A percentile compares a stretch with the other conserved stretches of the same genome.
phyloP scores from a whole-genome alignment of 257 asterid genomes.

The Plantago major region DNA sequence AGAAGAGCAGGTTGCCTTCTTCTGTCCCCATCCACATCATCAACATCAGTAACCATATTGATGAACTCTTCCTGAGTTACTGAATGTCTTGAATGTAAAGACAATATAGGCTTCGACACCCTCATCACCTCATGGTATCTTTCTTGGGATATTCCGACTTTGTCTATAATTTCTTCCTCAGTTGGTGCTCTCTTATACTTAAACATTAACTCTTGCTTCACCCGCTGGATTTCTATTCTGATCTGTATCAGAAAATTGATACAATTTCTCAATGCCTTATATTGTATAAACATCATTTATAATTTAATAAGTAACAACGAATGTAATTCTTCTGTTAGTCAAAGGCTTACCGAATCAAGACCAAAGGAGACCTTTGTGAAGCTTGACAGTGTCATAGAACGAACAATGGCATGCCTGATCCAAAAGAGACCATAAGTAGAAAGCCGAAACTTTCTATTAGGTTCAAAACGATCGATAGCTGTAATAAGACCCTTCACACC shows the following conservation, averaged over 20 bases:
- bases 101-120: slow-evolving; percentile 57
- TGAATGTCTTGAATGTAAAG: slow-evolving; percentile 65
- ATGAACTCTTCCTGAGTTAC: slow-evolving; percentile 77
- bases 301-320: background rate
- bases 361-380: slow-evolving; percentile 92
- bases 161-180: slow-evolving; percentile 51
- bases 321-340: background rate
- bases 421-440: slow-evolving; percentile 90
- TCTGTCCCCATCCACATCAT: slow-evolving; percentile 62
- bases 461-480: slow-evolving; percentile 89
- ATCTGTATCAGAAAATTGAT: slow-evolving; percentile 38
- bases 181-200: slow-evolving; percentile 68
- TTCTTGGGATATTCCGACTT: slow-evolving; percentile 64
- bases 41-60: slow-evolving; percentile 66
- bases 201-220: slow-evolving; percentile 57
- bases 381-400: slow-evolving; percentile 88
- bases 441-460: slow-evolving; percentile 59
- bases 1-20: slow-evolving; percentile 82
- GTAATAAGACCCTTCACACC: slow-evolving; percentile 97
- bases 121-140: slow-evolving; percentile 78
- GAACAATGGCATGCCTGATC: slow-evolving; percentile 87
- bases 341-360: slow-evolving; percentile 73
- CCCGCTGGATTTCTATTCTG: slow-evolving; percentile 62
- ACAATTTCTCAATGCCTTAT: background rate
- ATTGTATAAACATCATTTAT: background rate